Conservation (phyloP, 371 early-diverging fungal genomes). For the Apophysomyces ossiformis region DNA sequence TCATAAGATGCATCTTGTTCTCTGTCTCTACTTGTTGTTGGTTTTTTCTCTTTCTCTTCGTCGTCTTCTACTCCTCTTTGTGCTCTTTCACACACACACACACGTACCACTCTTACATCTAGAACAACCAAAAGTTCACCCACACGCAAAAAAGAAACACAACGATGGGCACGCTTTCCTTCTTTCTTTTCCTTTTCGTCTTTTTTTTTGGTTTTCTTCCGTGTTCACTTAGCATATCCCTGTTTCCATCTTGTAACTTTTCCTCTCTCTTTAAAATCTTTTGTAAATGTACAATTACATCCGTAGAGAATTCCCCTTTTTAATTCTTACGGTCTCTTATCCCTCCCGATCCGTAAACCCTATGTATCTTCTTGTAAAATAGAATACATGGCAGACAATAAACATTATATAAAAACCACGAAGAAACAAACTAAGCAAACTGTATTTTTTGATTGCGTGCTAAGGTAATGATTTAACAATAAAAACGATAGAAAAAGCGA, state of each 20-base stretch:
- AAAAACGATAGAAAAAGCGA: background rate
- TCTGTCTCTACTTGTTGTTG: too few relatives aligned
- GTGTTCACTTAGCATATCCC: background rate
- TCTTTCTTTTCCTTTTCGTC: background rate
- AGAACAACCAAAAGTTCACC: too few relatives aligned
- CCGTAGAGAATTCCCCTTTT: too few relatives aligned
- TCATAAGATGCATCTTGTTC: background rate
- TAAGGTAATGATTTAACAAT: too few relatives aligned
- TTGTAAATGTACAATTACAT: slow-evolving; percentile 4
- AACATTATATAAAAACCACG: background rate
- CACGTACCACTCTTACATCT: background rate
- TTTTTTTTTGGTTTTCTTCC: background rate
- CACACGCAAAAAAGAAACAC: too few relatives aligned
- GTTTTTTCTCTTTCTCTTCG: background rate
- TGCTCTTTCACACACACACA: background rate
- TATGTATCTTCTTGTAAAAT: slow-evolving; percentile 3
- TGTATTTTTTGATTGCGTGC: too few relatives aligned
- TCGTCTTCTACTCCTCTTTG: background rate
- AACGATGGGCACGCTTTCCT: too few relatives aligned
- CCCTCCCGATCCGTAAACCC: background rate
- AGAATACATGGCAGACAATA: background rate
- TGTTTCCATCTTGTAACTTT: too few relatives aligned
- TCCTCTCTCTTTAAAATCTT: background rate
- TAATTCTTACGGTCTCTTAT: too few relatives aligned
- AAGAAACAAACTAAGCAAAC: too few relatives aligned